Percentiles rank a stretch among this genome's conserved stretches.
Conservation (phyloP, 1,284 basidiomycete species). For the Amylostereum chailletii region DNA sequence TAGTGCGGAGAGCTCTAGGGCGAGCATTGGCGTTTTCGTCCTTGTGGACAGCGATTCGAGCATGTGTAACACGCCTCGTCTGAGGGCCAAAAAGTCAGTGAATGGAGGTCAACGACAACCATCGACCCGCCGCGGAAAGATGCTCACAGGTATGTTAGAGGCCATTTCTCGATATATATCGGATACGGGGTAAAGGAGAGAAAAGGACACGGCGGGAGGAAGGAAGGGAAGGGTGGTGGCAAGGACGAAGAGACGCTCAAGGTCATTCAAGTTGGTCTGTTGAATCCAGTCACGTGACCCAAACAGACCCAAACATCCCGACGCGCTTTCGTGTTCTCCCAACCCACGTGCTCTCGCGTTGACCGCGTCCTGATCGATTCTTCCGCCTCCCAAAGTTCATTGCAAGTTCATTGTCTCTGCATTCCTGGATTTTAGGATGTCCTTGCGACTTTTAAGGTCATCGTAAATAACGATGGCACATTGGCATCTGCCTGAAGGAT, state of each 20-base stretch:
- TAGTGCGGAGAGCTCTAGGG: conserved; percentile 46
- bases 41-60: conserved; percentile 42
- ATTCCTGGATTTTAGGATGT: no score
- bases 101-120: no score
- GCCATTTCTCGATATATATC: conserved; percentile 16
- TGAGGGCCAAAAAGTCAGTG: conserved; percentile 14
- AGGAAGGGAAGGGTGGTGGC: conserved; percentile 1
- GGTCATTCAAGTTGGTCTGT: not conserved
- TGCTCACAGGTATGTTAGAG: conserved; percentile 26
- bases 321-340: no score
- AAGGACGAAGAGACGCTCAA: conserved; percentile 2
- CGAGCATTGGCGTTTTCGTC: conserved; percentile 53
- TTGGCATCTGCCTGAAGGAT: no score
- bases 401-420: no score
- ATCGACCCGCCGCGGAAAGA: not conserved
- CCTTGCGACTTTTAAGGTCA: no score
- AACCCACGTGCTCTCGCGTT: no score
- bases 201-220: not conserved
- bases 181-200: not conserved
- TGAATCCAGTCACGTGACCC: not conserved
- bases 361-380: no score
- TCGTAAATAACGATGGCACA: no score
- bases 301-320: conserved; percentile 9
- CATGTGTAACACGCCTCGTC: conserved; percentile 53
- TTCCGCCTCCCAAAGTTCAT: no score